phyloP scores from a whole-genome alignment of 2,329 filamentous ascomycete species.

The Colletotrichum tropicicola region DNA sequence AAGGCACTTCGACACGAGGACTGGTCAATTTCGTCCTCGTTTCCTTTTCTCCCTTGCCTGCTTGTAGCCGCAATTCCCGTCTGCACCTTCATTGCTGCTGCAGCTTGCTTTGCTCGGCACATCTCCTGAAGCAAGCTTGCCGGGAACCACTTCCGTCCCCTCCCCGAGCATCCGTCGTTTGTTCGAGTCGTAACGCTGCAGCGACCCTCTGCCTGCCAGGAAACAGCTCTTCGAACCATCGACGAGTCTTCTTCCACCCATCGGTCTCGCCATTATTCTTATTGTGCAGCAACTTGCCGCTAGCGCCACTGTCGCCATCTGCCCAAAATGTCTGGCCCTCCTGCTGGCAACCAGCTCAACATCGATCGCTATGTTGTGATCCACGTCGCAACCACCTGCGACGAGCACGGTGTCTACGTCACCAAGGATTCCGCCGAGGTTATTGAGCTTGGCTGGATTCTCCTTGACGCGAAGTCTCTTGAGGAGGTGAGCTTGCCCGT shows the following conservation, averaged over 20 bases:
- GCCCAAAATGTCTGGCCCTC: constrained; percentile 51
- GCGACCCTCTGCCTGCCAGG: constrained; percentile 12
- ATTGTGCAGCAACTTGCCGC: constrained; percentile 26
- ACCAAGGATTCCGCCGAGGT: constrained; percentile 99
- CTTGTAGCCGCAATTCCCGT: constrained; percentile 24
- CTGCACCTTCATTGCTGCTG: constrained; percentile 26
- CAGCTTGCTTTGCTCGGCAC: constrained; percentile 29
- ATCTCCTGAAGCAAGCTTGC: constrained; percentile 32
- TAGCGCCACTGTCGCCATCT: constrained; percentile 30
- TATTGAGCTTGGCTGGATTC: constrained; percentile 98
- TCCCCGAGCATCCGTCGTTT: constrained; percentile 30
- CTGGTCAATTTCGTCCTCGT: constrained; percentile 25
- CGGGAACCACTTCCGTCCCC: constrained; percentile 29
- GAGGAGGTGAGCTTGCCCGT: constrained; percentile 77
- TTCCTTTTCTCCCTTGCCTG: constrained; percentile 20
- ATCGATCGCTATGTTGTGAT: constrained; percentile 98
- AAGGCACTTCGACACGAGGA: constrained; percentile 25
- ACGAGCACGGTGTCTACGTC: constrained; percentile 98
- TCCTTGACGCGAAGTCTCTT: constrained; percentile 89
- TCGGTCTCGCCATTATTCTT: constrained; percentile 19
- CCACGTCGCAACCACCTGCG: constrained; percentile 97
- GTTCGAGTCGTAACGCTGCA: constrained; percentile 29
- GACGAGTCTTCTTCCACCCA: constrained; percentile 2
- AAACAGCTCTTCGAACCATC: constrained; percentile 19
- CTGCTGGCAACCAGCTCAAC: constrained; percentile 68